Evolutionary conservation across 805 yeast species (phyloP).

Genomic region (Sugiyamaella chiloensis): DNA sequence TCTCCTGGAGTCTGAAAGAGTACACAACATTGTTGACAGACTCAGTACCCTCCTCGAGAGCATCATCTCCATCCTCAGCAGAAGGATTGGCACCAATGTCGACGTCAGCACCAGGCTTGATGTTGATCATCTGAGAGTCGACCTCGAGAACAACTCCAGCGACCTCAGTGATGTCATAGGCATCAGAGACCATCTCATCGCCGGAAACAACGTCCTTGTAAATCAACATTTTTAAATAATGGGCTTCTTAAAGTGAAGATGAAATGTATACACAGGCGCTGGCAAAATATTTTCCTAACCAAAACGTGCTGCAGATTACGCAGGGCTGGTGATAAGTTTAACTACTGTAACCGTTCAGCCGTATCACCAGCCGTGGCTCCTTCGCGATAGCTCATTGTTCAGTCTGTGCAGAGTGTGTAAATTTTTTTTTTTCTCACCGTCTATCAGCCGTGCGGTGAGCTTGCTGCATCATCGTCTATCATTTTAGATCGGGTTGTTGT

Average conservation of each 20-base stretch:
- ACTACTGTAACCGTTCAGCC: too few relatives aligned
- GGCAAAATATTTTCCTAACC: constrained; percentile 3
- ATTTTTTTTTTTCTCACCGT: too few relatives aligned
- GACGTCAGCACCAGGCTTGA: constrained; percentile 80
- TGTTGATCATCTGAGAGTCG: constrained; percentile 88
- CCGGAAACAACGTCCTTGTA: constrained; percentile 77
- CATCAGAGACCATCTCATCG: constrained; percentile 93
- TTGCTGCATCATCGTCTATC: too few relatives aligned
- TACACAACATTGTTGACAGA: constrained; percentile 97
- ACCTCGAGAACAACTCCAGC: constrained; percentile 95
- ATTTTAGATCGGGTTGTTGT: too few relatives aligned
- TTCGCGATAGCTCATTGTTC: too few relatives aligned
- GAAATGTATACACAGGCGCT: not conserved
- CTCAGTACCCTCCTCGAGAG: constrained; percentile 79
- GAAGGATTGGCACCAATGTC: constrained; percentile 99
- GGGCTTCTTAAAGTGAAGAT: not conserved
- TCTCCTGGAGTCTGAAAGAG: constrained; percentile 97
- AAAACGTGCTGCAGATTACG: constrained; percentile 5
- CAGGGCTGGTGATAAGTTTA: too few relatives aligned
- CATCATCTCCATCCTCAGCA: constrained; percentile 91
- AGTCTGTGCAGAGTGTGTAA: too few relatives aligned
- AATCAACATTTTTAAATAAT: constrained; percentile 33
- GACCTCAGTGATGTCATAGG: constrained; percentile 84
- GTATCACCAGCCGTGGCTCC: too few relatives aligned
- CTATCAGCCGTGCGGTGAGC: too few relatives aligned